A percentile compares a stretch with the other conserved stretches of the same genome.
Conservation (phyloP, 495 filamentous ascomycete genomes). For the Trypethelium eluteriae region DNA sequence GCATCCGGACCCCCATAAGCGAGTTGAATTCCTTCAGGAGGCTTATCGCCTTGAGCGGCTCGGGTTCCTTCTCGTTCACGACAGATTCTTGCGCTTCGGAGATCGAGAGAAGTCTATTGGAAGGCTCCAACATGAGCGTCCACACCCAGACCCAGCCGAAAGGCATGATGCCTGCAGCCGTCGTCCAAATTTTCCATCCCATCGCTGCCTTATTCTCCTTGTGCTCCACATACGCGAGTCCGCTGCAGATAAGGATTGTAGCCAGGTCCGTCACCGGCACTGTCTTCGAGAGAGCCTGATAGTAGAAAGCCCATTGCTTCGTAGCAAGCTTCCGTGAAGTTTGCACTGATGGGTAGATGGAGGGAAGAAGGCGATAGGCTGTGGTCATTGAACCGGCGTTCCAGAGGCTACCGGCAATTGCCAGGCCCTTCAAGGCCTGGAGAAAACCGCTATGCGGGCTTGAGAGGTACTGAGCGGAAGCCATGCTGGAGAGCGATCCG, state of each 20-base stretch:
- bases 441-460: constrained; percentile 15
- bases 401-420: constrained; percentile 16
- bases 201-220: constrained; percentile 7
- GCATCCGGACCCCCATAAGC: constrained; percentile 13
- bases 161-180: constrained; percentile 12
- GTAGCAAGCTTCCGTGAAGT: constrained; percentile 17
- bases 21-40: constrained; percentile 15
- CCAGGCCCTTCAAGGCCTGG: constrained; percentile 18
- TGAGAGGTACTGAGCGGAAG: constrained; percentile 10
- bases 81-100: constrained; percentile 14
- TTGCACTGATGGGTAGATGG: constrained; percentile 18
- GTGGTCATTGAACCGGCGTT: constrained; percentile 15
- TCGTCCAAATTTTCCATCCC: constrained; percentile 18
- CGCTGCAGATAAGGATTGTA: constrained; percentile 14
- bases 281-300: constrained; percentile 12
- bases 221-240: constrained; percentile 15
- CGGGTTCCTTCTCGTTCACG: constrained; percentile 15
- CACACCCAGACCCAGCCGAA: constrained; percentile 13
- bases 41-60: constrained; percentile 16
- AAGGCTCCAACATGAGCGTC: constrained; percentile 17
- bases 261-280: constrained; percentile 8
- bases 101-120: constrained; percentile 15
- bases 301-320: constrained; percentile 17
- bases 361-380: constrained; percentile 16
- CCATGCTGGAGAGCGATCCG: constrained; percentile 1